phyloP scores from a whole-genome alignment of 164 flowering plant species.

The Cinnamomum micranthum region DNA sequence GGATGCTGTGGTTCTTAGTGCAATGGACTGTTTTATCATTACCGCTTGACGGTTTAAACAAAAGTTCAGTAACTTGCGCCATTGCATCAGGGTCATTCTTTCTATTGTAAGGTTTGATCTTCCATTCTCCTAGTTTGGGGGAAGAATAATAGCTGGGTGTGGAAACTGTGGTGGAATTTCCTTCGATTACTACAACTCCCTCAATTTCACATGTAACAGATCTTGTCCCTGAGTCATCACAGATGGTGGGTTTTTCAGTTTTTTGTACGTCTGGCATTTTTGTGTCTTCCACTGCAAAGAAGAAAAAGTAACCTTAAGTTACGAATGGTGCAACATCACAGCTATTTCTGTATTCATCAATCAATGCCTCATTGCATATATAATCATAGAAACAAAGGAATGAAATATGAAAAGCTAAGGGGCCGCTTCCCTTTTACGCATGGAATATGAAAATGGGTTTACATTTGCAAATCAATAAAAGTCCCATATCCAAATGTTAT shows the following conservation, averaged over 20 bases:
- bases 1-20: slow-evolving; percentile 37
- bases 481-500: too few relatives aligned
- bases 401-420: background rate
- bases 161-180: slow-evolving; percentile 47
- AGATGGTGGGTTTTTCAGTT: slow-evolving; percentile 13
- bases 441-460: too few relatives aligned
- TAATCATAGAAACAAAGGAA: background rate
- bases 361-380: too few relatives aligned
- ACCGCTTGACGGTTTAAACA: slow-evolving; percentile 19
- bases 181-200: slow-evolving; percentile 53
- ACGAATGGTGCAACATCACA: background rate
- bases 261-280: slow-evolving; percentile 2
- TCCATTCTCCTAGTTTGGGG: slow-evolving; percentile 34
- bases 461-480: too few relatives aligned
- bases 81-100: slow-evolving; percentile 43
- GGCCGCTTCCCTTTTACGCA: background rate
- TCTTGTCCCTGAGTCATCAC: slow-evolving; percentile 26
- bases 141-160: slow-evolving; percentile 16
- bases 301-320: background rate
- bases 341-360: background rate
- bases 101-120: slow-evolving; percentile 61
- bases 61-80: slow-evolving; percentile 27
- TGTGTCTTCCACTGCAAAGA: slow-evolving; percentile 6
- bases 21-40: slow-evolving; percentile 33
- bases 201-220: slow-evolving; percentile 46